phyloP scores from a whole-genome alignment of 768 basidiomycete species.

The Lactarius evosmus region DNA sequence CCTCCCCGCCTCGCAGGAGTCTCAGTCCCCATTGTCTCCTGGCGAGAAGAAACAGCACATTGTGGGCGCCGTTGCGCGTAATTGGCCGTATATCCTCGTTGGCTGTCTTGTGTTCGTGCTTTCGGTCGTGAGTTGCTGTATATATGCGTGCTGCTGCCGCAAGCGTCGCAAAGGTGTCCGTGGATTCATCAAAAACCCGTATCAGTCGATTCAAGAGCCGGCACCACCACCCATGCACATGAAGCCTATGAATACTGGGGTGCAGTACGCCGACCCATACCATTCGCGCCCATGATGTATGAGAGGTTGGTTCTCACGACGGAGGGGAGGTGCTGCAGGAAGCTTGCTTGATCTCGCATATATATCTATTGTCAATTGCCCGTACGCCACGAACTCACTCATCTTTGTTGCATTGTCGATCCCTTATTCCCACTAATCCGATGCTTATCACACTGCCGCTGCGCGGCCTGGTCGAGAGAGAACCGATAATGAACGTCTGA shows the following conservation, averaged over 20 bases:
- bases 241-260: conserved; percentile 26
- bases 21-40: conserved; percentile 59
- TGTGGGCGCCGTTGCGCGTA: conserved; percentile 61
- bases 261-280: conserved; percentile 11
- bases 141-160: conserved; percentile 60
- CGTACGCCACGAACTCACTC: neutral
- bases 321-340: neutral
- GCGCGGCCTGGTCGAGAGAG: neutral
- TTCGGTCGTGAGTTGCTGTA: conserved; percentile 44
- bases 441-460: neutral
- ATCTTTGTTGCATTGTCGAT: conserved; percentile 5
- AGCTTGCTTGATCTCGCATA: neutral
- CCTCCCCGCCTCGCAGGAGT: conserved; percentile 55
- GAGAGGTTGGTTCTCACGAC: neutral
- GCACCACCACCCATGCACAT: conserved; percentile 34
- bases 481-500: neutral
- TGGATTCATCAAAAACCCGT: conserved; percentile 26
- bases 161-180: conserved; percentile 31
- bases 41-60: conserved; percentile 65
- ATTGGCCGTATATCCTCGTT: conserved; percentile 68
- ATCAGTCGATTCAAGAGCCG: conserved; percentile 35
- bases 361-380: conserved; percentile 3
- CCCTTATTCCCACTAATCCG: neutral
- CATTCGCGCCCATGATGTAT: neutral
- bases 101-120: conserved; percentile 54